phyloP scores from a whole-genome alignment of 2,329 filamentous ascomycete species.

The Leptographium galeiforme region DNA sequence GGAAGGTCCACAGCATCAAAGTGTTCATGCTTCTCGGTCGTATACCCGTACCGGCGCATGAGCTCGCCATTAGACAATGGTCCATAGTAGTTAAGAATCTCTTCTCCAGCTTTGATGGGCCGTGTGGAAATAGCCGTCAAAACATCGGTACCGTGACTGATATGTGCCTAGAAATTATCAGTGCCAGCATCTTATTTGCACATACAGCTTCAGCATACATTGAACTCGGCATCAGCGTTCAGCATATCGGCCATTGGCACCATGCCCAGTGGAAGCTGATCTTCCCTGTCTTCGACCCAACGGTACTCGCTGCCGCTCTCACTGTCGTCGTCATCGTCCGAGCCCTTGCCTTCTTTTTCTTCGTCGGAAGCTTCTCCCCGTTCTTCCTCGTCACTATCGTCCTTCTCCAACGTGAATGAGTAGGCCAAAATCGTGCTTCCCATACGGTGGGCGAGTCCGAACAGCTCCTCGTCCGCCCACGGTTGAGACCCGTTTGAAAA shows the following conservation, averaged over 20 bases:
- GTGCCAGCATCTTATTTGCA: background rate
- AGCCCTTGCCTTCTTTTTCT: slow-evolving; percentile 25
- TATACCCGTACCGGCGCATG: slow-evolving; percentile 73
- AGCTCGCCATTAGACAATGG: slow-evolving; percentile 72
- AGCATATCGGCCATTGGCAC: slow-evolving; percentile 82
- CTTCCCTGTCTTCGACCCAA: slow-evolving; percentile 51
- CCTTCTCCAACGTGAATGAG: slow-evolving; percentile 59
- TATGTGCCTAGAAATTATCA: slow-evolving; percentile 39
- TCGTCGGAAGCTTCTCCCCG: slow-evolving; percentile 22
- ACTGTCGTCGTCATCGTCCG: slow-evolving; percentile 37
- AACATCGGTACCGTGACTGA: slow-evolving; percentile 38
- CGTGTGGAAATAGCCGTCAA: slow-evolving; percentile 62
- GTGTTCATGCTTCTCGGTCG: slow-evolving; percentile 61
- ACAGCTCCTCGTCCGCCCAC: slow-evolving; percentile 29
- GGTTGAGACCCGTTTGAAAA: slow-evolving; percentile 21
- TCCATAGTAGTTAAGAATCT: slow-evolving; percentile 84
- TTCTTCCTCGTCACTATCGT: slow-evolving; percentile 28
- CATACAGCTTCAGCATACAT: slow-evolving; percentile 35
- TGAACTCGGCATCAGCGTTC: slow-evolving; percentile 80
- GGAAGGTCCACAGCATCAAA: slow-evolving; percentile 77
- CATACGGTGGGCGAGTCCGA: slow-evolving; percentile 58
- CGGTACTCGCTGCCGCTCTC: slow-evolving; percentile 49
- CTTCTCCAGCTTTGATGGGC: slow-evolving; percentile 54
- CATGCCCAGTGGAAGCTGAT: slow-evolving; percentile 60
- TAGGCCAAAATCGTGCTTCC: slow-evolving; percentile 87